Base-by-base conservation (phyloP, 768 basidiomycete genomes). In the Mycena crocata region DNA sequence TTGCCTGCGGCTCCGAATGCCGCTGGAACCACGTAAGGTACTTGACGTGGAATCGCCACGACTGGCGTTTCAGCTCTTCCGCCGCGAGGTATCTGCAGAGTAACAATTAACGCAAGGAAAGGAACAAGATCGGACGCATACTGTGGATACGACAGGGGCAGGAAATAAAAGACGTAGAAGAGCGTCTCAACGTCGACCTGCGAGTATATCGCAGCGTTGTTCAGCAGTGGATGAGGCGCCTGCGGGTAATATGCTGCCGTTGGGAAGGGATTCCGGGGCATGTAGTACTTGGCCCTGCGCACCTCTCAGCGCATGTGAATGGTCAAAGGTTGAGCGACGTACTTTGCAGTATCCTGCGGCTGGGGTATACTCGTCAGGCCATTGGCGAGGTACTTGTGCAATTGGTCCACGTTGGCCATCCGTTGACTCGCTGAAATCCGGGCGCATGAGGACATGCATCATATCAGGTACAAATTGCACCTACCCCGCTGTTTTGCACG, bases 11-110 rank as follows among this genome's bases (percentile, higher is more conserved):
- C 76, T 99, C 96, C 31, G 95, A 96, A 73, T 98, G 95, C 40
- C 98, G 89, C 79, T 99, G 98, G 89, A 99, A 99, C 96, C 98
- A 99, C 23, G 98, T 99, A 60, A 99, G 83, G 76, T 98, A 99
- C 82, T 99, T 98, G 66, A 98, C 93, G 78, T 99, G 98, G 85
- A 99, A 99, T 50, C 98, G 90, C 98, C 98, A 99, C 32, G 95
- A 96, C 77, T 98, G 97, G 45, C 93, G 87, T 82, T 99, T 99
- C 70, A 99, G 85, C 80, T 99, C 97, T 75, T 94, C 94, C 6
- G 98, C 98, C 1, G 98, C 96, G 55, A 98, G 89, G 79, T 91
- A 96, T 80, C 95, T 97, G 64, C 7, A 30, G 8, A 12, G 10
- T 13, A 37, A 48, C 50, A 37, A 44, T 50, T 30, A 35, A 42